Base-by-base conservation (phyloP, 2,329 filamentous ascomycete genomes). In the Podosphaera aphanis region DNA sequence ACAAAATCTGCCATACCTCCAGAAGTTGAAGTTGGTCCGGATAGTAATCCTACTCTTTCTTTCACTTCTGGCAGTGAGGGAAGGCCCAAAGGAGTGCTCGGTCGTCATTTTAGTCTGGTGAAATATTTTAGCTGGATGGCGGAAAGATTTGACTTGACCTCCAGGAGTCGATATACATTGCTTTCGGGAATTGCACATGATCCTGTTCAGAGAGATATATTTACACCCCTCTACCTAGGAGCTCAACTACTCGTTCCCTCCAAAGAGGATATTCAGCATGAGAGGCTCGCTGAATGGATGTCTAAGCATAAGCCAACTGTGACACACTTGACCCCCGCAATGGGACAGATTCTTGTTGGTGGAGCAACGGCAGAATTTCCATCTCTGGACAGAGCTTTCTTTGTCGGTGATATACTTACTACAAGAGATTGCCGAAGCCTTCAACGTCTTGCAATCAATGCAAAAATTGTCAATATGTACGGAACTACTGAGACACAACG, bases 91-190 rank as follows among this genome's bases (percentile, higher is more conserved):
- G 84, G 84, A 53, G 88, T 95, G 11, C 70, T 77, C 47, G 86
- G 88, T 1, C 73, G 88, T 13, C 88, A 95, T 62, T 95, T 80
- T 64, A 81, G 75, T 44, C 66, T 95, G 49, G 73, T 84, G 1
- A 77, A 80, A 55, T 95, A 93, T 64, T 92, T 88, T 58, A 75
- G 78, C 18, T 95, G 85, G 86, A 95, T 95, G 88, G 75, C 83
- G 0, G 65, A 90, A 62, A 74, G 67, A 2, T 95, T 95, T 60
- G 67, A 74, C 43, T 68, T 92, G 42, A 77, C 74, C 0, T 68
- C 76, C 7, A 70, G 83, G 37, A 78, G 78, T 58, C 73, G 70
- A 51, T 94, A 93, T 57, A 84, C 85, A 2, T 77, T 86, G 66
- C 68, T 94, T 6, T 80, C 73, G 43, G 86, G 86, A 41, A 93